phyloP scores from a whole-genome alignment of 1,139 yeast genomes.

The Pichia sp. region DNA sequence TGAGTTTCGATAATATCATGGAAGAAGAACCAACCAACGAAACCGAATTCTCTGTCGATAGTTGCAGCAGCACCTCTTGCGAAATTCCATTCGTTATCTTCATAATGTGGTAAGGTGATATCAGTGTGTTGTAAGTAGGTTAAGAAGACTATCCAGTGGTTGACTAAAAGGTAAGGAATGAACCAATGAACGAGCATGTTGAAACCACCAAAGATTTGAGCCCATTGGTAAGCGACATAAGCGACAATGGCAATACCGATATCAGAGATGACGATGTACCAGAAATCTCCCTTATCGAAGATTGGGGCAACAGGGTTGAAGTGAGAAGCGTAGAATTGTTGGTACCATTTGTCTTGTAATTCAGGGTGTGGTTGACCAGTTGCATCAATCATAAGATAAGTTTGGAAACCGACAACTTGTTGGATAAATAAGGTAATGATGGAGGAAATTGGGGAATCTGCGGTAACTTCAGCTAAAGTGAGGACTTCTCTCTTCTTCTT shows the following conservation, averaged over 20 bases:
- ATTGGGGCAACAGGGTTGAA: slow-evolving; percentile 73
- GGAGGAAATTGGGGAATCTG: slow-evolving; percentile 72
- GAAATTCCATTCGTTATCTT: slow-evolving; percentile 73
- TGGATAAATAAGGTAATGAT: slow-evolving; percentile 57
- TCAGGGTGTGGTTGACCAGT: slow-evolving; percentile 72
- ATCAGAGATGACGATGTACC: slow-evolving; percentile 70
- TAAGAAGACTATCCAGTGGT: slow-evolving; percentile 88
- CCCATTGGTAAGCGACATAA: slow-evolving; percentile 60
- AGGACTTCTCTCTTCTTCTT: slow-evolving; percentile 38
- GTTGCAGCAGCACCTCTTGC: slow-evolving; percentile 91
- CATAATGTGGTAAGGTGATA: slow-evolving; percentile 78
- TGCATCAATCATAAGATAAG: slow-evolving; percentile 65
- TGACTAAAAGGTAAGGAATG: slow-evolving; percentile 76
- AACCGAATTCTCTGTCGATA: slow-evolving; percentile 81
- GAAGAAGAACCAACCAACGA: slow-evolving; percentile 75
- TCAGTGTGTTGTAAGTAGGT: slow-evolving; percentile 86
- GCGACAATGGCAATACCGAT: slow-evolving; percentile 61
- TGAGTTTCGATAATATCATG: slow-evolving; percentile 92
- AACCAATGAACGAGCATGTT: slow-evolving; percentile 70
- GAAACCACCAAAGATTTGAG: slow-evolving; percentile 59
- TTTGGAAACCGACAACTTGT: slow-evolving; percentile 76
- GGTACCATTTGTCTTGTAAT: slow-evolving; percentile 30
- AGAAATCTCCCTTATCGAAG: slow-evolving; percentile 66
- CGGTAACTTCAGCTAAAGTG: slow-evolving; percentile 57
- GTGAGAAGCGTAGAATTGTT: slow-evolving; percentile 52